Conservation (phyloP, 2,329 filamentous ascomycete genomes). For the Colletotrichum sp. region DNA sequence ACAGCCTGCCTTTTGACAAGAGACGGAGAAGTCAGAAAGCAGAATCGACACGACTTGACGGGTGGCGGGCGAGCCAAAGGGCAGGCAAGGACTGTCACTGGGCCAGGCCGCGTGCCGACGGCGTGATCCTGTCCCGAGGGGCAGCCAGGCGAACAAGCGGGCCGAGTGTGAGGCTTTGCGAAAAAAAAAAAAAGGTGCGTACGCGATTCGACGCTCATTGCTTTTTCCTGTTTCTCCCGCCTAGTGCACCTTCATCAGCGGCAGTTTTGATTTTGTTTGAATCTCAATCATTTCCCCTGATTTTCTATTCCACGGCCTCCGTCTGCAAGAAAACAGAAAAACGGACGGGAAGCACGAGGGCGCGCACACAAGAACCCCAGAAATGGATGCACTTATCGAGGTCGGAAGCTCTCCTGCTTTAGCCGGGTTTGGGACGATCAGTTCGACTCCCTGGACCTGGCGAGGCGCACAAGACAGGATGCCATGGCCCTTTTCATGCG, state of each 20-base stretch:
- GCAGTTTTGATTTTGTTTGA: not conserved
- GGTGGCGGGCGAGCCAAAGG: not conserved
- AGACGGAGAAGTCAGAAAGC: not conserved
- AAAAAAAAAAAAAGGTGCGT: not conserved
- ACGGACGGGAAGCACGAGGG: not conserved
- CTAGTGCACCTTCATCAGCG: constrained; percentile 11
- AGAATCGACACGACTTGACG: not conserved
- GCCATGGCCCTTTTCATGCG: not conserved
- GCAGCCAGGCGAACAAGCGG: constrained; percentile 7
- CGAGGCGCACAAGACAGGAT: not conserved
- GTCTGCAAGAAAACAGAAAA: not conserved
- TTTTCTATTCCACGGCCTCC: not conserved
- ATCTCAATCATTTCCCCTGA: not conserved
- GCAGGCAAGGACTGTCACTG: not conserved
- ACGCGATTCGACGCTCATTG: not conserved
- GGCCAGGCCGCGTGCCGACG: constrained; percentile 5
- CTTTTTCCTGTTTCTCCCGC: constrained; percentile 14
- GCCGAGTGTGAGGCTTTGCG: constrained; percentile 16
- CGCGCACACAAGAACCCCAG: not conserved
- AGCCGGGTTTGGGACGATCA: not conserved
- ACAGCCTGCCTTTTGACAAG: not conserved
- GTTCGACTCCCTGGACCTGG: not conserved
- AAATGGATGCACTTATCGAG: not conserved
- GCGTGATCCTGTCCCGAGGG: constrained; percentile 9
- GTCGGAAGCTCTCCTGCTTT: not conserved